Evolutionary conservation across 371 early-diverging fungal species (phyloP).

Genomic region (Mucor lusitanicus): DNA sequence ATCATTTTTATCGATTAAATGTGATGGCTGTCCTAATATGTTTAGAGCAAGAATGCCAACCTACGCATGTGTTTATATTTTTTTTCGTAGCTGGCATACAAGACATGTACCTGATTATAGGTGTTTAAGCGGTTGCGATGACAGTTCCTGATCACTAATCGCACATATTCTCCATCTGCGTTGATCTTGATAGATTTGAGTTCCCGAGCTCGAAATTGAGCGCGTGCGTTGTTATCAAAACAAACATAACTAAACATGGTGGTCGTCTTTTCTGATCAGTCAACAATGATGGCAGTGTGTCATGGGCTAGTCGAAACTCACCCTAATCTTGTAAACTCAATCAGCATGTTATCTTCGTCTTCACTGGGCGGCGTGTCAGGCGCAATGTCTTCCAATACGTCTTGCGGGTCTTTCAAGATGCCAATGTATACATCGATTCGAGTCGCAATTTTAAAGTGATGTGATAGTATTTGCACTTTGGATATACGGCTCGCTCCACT

Average conservation of each 20-base stretch:
- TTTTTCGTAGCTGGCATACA: too few species aligned
- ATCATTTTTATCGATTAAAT: slow-evolving; percentile 9
- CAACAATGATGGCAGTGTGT: background rate
- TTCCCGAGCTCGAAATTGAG: slow-evolving; percentile 62
- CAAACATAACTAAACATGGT: slow-evolving; percentile 39
- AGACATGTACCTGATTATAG: slow-evolving; percentile 67
- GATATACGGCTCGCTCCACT: slow-evolving; percentile 64
- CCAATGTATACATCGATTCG: slow-evolving; percentile 72
- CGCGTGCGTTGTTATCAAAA: slow-evolving; percentile 47
- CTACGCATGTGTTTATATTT: slow-evolving; percentile 21
- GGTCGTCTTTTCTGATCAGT: background rate
- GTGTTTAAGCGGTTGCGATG: slow-evolving; percentile 73
- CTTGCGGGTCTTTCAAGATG: slow-evolving; percentile 31
- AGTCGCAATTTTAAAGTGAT: slow-evolving; percentile 85
- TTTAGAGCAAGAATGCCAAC: slow-evolving; percentile 65
- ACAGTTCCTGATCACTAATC: slow-evolving; percentile 71
- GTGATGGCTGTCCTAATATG: slow-evolving; percentile 49
- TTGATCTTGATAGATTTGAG: slow-evolving; percentile 77
- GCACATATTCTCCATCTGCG: slow-evolving; percentile 70
- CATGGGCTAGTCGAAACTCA: slow-evolving; percentile 1
- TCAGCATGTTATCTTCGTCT: slow-evolving; percentile 33
- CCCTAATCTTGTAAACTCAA: slow-evolving; percentile 45
- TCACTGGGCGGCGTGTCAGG: slow-evolving; percentile 20
- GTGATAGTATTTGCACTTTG: slow-evolving; percentile 74
- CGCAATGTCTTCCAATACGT: slow-evolving; percentile 20